phyloP scores from a whole-genome alignment of 2,329 filamentous ascomycete species.

The Tolypocladium paradoxum region DNA sequence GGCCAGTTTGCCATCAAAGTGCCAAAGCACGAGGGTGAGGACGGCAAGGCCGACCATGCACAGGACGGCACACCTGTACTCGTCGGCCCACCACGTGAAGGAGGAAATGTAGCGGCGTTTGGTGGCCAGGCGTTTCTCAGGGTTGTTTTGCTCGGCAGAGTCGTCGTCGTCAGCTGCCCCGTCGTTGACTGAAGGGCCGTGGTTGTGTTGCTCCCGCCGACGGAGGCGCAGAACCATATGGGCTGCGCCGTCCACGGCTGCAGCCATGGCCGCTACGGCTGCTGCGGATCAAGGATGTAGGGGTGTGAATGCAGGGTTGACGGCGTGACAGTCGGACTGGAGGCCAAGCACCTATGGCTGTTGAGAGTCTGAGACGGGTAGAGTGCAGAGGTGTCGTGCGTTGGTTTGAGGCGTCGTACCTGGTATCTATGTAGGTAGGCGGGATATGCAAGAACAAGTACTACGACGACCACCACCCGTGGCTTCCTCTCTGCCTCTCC shows the following conservation, averaged over 20 bases:
- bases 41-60: constrained; percentile 16
- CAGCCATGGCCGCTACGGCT: background rate
- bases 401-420: background rate
- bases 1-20: constrained; percentile 18
- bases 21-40: constrained; percentile 17
- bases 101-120: constrained; percentile 10
- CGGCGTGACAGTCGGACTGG: background rate
- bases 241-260: background rate
- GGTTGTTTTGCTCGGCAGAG: background rate
- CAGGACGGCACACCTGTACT: constrained; percentile 21
- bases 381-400: background rate
- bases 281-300: background rate
- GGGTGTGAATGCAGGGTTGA: background rate
- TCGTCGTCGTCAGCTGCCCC: background rate
- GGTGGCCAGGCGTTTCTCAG: background rate
- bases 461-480: background rate
- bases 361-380: background rate
- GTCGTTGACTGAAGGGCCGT: background rate
- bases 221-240: background rate
- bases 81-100: constrained; percentile 24
- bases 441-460: background rate
- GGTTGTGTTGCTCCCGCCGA: background rate
- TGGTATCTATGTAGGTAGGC: background rate
- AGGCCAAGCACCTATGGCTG: background rate
- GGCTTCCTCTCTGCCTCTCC: background rate